Percentiles rank a stretch among this genome's conserved stretches.
phyloP scores from a whole-genome alignment of 1,139 yeast genomes.

The Blastobotrys aristatus region DNA sequence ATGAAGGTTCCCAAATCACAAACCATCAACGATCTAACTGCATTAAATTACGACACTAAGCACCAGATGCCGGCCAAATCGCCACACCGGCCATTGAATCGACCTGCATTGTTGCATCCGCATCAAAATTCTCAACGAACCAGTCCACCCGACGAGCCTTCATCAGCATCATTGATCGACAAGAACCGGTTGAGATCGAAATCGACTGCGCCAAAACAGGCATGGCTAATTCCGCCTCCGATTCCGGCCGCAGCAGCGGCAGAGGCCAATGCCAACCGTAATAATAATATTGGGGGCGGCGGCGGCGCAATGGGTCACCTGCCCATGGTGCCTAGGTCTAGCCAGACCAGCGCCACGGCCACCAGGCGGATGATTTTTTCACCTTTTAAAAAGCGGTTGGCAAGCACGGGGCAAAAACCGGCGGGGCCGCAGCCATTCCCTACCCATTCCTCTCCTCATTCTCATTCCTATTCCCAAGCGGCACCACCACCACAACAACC shows the following conservation, averaged over 20 bases:
- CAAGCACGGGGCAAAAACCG: slow-evolving; percentile 9
- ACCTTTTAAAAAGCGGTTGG: slow-evolving; percentile 19
- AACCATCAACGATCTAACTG: slow-evolving; percentile 2
- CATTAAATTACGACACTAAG: neutral
- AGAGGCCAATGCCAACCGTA: slow-evolving; percentile 3
- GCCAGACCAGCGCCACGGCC: slow-evolving; percentile 23
- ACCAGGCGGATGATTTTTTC: slow-evolving; percentile 25
- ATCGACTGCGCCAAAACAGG: slow-evolving; percentile 22
- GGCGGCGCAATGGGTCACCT: neutral
- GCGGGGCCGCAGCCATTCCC: slow-evolving; percentile 4
- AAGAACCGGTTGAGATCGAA: slow-evolving; percentile 20
- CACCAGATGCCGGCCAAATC: slow-evolving; percentile 6
- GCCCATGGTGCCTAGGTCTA: slow-evolving; percentile 11
- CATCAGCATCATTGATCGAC: neutral
- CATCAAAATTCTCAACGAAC: slow-evolving; percentile 5
- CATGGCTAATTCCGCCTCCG: slow-evolving; percentile 1
- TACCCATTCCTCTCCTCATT: no score
- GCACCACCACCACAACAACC: neutral
- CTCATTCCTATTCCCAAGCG: no score
- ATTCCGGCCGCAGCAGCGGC: slow-evolving; percentile 8
- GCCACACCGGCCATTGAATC: slow-evolving; percentile 16
- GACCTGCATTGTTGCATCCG: slow-evolving; percentile 17
- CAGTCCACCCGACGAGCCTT: slow-evolving; percentile 1
- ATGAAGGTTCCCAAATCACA: slow-evolving; percentile 9
- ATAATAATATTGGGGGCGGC: neutral